These are phyloP conservation scores for Candida stauntonica DNA, from an alignment of 805 yeast genomes.

Conservation along the genomic window DNA sequence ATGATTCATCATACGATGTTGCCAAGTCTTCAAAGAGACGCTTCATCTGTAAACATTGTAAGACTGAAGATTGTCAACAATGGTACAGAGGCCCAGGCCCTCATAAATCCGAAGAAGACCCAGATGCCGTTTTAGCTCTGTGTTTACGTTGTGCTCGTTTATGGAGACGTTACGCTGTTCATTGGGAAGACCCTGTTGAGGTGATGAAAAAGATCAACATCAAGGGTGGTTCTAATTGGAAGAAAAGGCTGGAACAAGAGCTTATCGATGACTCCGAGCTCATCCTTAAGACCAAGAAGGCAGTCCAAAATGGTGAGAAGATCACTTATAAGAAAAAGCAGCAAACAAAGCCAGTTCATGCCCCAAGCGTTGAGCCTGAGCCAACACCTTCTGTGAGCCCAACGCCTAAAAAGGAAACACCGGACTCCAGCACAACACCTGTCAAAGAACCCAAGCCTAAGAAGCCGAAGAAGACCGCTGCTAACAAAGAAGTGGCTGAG, in stretches of 20 bases:
- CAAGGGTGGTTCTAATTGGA: constrained; percentile 50
- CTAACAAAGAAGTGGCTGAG: constrained; percentile 1
- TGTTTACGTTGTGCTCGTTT: constrained; percentile 85
- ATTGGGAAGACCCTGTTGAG: constrained; percentile 78
- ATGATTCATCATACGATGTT: constrained; percentile 66
- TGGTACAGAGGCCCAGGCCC: constrained; percentile 76
- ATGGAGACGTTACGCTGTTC: constrained; percentile 87
- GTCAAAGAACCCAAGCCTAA: background rate
- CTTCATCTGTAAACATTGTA: constrained; percentile 72
- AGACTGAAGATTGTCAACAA: constrained; percentile 45
- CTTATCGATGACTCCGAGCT: constrained; percentile 55
- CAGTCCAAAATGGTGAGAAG: constrained; percentile 7
- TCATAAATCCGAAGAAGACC: constrained; percentile 31
- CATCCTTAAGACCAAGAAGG: constrained; percentile 32
- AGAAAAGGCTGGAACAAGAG: constrained; percentile 63
- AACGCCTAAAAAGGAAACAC: constrained; percentile 1
- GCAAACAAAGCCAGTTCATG: background rate
- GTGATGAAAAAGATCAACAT: constrained; percentile 45
- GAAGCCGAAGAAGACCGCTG: constrained; percentile 2
- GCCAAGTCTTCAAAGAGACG: constrained; percentile 40
- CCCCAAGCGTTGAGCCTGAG: constrained; percentile 13
- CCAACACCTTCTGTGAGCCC: constrained; percentile 17
- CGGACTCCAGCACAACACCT: constrained; percentile 1
- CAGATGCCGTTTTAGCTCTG: constrained; percentile 48
- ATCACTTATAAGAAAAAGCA: constrained; percentile 6